phyloP scores from a whole-genome alignment of 345 rosid genomes.

The Hibiscus syriacus region DNA sequence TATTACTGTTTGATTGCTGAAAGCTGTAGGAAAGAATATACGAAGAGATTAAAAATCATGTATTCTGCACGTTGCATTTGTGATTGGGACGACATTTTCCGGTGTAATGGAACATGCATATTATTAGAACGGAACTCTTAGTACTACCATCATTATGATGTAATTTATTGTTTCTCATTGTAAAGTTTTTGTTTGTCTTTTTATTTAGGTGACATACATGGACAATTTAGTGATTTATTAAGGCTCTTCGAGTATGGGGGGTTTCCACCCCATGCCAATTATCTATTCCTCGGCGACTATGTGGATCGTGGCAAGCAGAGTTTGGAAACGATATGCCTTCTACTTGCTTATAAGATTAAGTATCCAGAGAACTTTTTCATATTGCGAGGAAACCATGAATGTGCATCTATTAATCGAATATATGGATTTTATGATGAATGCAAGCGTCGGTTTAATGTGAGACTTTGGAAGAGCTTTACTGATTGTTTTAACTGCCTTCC shows the following conservation, averaged over 20 bases:
- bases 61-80: background rate
- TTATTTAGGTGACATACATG: conserved; percentile 16
- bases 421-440: background rate
- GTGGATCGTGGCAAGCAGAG: conserved; percentile 35
- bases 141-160: background rate
- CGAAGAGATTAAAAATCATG: background rate
- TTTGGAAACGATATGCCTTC: conserved; percentile 88
- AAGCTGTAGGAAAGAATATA: background rate
- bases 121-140: background rate
- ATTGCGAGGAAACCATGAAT: background rate
- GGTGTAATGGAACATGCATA: background rate
- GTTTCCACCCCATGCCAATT: conserved; percentile 46
- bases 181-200: background rate
- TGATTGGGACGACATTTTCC: background rate
- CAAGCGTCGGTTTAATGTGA: conserved; percentile 77
- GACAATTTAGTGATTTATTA: conserved; percentile 78
- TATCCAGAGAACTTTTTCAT: background rate
- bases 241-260: conserved; percentile 94
- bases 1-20: conserved; percentile 11
- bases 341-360: conserved; percentile 31
- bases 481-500: conserved; percentile 93
- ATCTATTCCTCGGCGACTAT: background rate
- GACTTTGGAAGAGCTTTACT: conserved; percentile 83
- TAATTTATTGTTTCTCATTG: conserved; percentile 3
- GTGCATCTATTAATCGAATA: background rate